Conservation (phyloP, 768 basidiomycete genomes). For the Coprinopsis cinerea region DNA sequence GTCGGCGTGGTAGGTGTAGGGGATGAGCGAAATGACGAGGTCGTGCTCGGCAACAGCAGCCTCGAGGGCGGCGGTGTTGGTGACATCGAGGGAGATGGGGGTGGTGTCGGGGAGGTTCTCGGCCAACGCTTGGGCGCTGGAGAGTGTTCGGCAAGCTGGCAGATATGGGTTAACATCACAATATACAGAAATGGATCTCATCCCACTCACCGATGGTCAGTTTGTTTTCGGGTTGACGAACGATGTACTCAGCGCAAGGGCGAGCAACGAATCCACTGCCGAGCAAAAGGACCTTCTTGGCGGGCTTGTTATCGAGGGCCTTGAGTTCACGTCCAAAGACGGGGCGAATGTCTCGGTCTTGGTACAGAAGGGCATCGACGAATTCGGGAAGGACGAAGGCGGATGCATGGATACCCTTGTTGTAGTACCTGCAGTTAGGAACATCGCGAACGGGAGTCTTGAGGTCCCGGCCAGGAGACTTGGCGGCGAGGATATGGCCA, state of each 20-base stretch:
- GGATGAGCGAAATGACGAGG: constrained; percentile 94
- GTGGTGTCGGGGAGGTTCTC: constrained; percentile 63
- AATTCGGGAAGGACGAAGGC: constrained; percentile 96
- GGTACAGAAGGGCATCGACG: constrained; percentile 65
- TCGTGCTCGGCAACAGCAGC: constrained; percentile 79
- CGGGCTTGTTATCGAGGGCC: constrained; percentile 34
- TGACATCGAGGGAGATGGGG: constrained; percentile 80
- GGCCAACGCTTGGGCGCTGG: constrained; percentile 64
- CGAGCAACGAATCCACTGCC: constrained; percentile 94
- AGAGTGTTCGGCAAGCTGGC: constrained; percentile 90
- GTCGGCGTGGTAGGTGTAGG: constrained; percentile 83
- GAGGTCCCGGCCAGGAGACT: constrained; percentile 64
- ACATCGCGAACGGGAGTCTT: constrained; percentile 70
- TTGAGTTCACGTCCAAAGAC: constrained; percentile 63
- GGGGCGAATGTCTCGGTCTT: constrained; percentile 66
- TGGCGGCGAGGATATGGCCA: constrained; percentile 88
- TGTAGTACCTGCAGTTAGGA: constrained; percentile 77
- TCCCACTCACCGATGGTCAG: constrained; percentile 70
- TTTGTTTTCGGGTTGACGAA: constrained; percentile 70
- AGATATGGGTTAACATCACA: constrained; percentile 6
- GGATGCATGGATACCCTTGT: constrained; percentile 66
- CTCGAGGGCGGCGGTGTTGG: constrained; percentile 64
- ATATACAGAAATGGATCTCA: not conserved
- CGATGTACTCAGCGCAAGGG: constrained; percentile 94
- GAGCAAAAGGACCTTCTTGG: constrained; percentile 75